Conservation (phyloP, 176 grass and related monocot species). For the Oryza meridionalis region DNA sequence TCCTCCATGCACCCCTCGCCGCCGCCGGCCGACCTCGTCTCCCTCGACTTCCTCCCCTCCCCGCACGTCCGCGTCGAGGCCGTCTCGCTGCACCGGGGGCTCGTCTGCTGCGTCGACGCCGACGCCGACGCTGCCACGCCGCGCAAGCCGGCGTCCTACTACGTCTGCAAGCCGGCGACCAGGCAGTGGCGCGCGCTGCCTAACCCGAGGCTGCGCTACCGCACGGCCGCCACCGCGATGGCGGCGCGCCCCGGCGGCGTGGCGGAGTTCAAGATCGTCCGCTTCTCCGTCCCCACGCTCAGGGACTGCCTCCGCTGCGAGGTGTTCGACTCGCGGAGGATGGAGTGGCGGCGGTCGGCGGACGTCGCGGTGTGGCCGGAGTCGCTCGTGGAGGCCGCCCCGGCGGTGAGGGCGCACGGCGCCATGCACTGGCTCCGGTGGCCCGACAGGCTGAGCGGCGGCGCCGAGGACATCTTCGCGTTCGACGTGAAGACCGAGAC, state of each 20-base stretch:
- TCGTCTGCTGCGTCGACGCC: slow-evolving; percentile 43
- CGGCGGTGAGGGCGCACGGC: slow-evolving; percentile 36
- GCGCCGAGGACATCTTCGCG: slow-evolving; percentile 30
- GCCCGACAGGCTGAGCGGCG: neutral
- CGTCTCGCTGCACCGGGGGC: slow-evolving; percentile 37
- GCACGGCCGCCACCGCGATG: slow-evolving; percentile 25
- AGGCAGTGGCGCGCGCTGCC: slow-evolving; percentile 50
- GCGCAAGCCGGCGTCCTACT: slow-evolving; percentile 25
- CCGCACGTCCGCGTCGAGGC: slow-evolving; percentile 41
- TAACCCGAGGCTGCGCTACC: slow-evolving; percentile 39
- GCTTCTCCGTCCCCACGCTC: slow-evolving; percentile 22
- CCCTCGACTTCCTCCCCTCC: slow-evolving; percentile 44
- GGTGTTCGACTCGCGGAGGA: slow-evolving; percentile 41
- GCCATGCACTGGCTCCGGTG: slow-evolving; percentile 45
- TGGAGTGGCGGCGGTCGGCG: slow-evolving; percentile 37
- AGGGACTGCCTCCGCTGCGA: slow-evolving; percentile 35
- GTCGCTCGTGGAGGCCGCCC: neutral
- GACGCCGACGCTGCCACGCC: neutral
- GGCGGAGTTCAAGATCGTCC: slow-evolving; percentile 45
- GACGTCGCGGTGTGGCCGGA: slow-evolving; percentile 32
- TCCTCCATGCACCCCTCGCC: slow-evolving; percentile 18
- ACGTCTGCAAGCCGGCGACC: slow-evolving; percentile 54
- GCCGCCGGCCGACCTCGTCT: neutral
- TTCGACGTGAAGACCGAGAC: slow-evolving; percentile 36
- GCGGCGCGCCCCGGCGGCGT: neutral